Evolutionary conservation across 2,329 filamentous ascomycete species (phyloP).

Genomic region (Stemphylium vesicarium): DNA sequence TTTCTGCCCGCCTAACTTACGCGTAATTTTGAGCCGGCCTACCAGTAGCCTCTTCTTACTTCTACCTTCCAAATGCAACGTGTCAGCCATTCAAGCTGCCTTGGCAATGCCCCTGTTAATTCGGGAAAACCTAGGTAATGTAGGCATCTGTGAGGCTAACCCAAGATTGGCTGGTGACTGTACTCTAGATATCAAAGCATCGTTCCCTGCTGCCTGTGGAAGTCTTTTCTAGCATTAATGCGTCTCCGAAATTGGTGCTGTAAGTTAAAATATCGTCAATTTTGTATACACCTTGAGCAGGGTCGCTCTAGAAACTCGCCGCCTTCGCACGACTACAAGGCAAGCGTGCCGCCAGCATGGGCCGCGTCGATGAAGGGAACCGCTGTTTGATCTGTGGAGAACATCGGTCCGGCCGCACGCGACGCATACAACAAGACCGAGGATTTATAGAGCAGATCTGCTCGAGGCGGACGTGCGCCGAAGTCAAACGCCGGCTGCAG

Average conservation of each 20-base stretch:
- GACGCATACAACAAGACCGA: background rate
- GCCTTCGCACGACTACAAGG: background rate
- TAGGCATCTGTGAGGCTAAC: background rate
- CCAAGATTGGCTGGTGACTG: background rate
- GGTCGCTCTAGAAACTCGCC: background rate
- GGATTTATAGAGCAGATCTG: conserved; percentile 7
- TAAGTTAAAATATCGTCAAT: background rate
- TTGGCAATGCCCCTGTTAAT: too few species aligned
- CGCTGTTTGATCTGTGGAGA: conserved; percentile 10
- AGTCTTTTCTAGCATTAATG: background rate
- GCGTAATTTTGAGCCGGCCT: too few species aligned
- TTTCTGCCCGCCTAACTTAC: too few species aligned
- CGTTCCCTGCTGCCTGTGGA: background rate
- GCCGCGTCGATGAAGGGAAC: background rate
- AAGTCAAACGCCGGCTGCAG: conserved; percentile 2
- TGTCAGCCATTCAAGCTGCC: background rate
- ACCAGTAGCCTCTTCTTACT: background rate
- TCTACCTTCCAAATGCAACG: background rate
- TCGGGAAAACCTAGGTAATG: too few species aligned
- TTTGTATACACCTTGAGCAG: background rate
- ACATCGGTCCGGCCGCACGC: background rate
- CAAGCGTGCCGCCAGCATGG: background rate
- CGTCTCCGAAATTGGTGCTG: background rate
- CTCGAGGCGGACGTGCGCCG: conserved; percentile 6
- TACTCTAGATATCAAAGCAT: background rate